Base-by-base conservation (phyloP, 805 yeast species). In the Metschnikowia rubicola region DNA sequence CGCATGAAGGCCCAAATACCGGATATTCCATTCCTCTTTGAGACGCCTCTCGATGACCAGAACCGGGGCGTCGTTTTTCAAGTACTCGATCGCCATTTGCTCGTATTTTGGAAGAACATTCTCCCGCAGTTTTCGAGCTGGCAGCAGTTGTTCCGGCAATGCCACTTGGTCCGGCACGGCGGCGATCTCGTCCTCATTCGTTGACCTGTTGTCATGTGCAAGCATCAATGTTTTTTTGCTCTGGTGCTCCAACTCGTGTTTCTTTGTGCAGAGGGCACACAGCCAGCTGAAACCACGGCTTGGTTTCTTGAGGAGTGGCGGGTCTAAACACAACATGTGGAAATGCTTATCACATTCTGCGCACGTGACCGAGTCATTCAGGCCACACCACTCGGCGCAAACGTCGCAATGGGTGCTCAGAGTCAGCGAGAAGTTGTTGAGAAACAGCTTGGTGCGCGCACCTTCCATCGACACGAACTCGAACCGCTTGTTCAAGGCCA, bases 201-300 rank as follows among this genome's bases (percentile, higher is more conserved):
- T 64, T 39, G 68, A 63, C 50, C 71, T 67, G 51, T 71, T 71
- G 52, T 72, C 76, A 44, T 66, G 67, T 11, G 73, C 65, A 37
- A 72, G 62, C 76, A 72, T 72, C 46, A 72, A 48, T 44, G 63
- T 63, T 33, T 64, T 65, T 54, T 63, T 74, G 54, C 64, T 63
- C 45, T 66, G 70, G 46, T 70, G 63, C 46, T 70, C 73, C 30
- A 67, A 52, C 39, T 82, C 85, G 43, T 78, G 76, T 30, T 70
- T 75, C 54, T 80, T 78, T n/a, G 84, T 74, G 67, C 97, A 90
- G 5, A 70, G 62, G 29, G 88, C 91, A 70, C 97, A 90, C 26
- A 88, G 78, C 97, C 97, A 91, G 8, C 89, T 87, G 61, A 88
- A 86, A 1, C 96, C 96, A 47, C 95, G 70, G 37, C 87, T 83